phyloP scores from a whole-genome alignment of 495 filamentous ascomycete genomes.

The Astrothelium macrocarpum region DNA sequence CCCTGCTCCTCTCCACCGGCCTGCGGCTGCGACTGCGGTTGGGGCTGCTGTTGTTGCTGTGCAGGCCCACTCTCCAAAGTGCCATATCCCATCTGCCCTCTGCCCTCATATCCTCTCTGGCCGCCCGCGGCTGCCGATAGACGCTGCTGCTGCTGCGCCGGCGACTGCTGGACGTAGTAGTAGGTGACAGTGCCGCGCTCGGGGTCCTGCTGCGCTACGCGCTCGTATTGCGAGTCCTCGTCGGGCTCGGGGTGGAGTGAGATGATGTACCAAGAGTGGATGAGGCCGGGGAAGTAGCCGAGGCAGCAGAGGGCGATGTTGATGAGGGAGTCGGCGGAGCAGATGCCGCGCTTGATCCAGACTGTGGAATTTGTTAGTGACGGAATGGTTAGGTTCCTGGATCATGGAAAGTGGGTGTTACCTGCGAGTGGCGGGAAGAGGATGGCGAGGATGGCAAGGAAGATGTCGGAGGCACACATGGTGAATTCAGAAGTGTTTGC shows the following conservation, averaged over 20 bases:
- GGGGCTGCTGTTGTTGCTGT: slow-evolving; percentile 22
- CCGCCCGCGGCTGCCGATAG: not conserved
- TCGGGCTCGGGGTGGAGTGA: slow-evolving; percentile 69
- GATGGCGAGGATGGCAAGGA: slow-evolving; percentile 78
- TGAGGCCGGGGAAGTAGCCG: slow-evolving; percentile 80
- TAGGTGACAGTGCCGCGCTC: slow-evolving; percentile 38
- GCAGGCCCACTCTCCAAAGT: slow-evolving; percentile 19
- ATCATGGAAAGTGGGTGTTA: slow-evolving; percentile 36
- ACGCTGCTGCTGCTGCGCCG: slow-evolving; percentile 10
- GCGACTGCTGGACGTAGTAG: slow-evolving; percentile 37
- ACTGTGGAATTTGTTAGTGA: slow-evolving; percentile 46
- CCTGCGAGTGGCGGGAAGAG: slow-evolving; percentile 91
- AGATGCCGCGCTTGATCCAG: slow-evolving; percentile 93
- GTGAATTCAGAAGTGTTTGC: not conserved
- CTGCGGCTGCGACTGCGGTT: slow-evolving; percentile 22
- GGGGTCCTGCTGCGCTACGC: slow-evolving; percentile 43
- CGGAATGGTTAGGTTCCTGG: too few species aligned
- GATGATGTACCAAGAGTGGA: slow-evolving; percentile 99
- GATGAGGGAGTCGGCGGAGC: slow-evolving; percentile 86
- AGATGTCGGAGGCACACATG: slow-evolving; percentile 71
- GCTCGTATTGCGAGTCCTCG: slow-evolving; percentile 48
- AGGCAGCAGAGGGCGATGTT: slow-evolving; percentile 84
- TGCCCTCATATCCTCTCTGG: not conserved
- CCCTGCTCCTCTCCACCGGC: slow-evolving; percentile 21
- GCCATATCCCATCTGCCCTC: slow-evolving; percentile 22